phyloP scores from a whole-genome alignment of 345 rosid species.

The Salix udensis region DNA sequence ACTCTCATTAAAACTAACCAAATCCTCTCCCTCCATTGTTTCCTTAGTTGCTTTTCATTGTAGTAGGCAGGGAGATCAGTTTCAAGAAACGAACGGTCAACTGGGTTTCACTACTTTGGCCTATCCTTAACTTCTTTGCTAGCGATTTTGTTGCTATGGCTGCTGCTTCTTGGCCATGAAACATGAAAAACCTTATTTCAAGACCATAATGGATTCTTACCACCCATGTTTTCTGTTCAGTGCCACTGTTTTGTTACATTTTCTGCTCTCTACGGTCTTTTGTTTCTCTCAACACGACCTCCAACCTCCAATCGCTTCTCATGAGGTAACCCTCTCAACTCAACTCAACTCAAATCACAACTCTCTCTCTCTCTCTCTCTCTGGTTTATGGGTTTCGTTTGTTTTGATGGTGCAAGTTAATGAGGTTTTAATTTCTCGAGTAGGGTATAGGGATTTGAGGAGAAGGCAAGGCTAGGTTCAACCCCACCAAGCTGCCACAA shows the following conservation, averaged over 20 bases:
- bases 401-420: neutral
- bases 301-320: slow-evolving; percentile 18
- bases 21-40: neutral
- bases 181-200: slow-evolving; percentile 6
- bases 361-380: neutral
- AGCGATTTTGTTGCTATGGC: neutral
- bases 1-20: neutral
- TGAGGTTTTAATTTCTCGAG: neutral
- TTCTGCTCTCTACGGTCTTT: slow-evolving; percentile 25
- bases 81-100: neutral
- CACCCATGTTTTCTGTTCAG: neutral
- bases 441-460: slow-evolving; percentile 49
- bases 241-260: neutral
- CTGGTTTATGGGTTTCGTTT: neutral
- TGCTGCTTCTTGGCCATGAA: neutral
- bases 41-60: neutral
- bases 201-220: slow-evolving; percentile 14
- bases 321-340: slow-evolving; percentile 14
- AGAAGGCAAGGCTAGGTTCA: slow-evolving; percentile 78
- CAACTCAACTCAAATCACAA: neutral
- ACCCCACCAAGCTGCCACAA: slow-evolving; percentile 88
- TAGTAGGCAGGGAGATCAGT: no score
- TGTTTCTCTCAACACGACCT: slow-evolving; percentile 18
- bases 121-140: neutral
- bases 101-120: neutral